These are phyloP conservation scores for Carallia pectinifolia DNA, from an alignment of 345 rosid species.

Conservation along the genomic window DNA sequence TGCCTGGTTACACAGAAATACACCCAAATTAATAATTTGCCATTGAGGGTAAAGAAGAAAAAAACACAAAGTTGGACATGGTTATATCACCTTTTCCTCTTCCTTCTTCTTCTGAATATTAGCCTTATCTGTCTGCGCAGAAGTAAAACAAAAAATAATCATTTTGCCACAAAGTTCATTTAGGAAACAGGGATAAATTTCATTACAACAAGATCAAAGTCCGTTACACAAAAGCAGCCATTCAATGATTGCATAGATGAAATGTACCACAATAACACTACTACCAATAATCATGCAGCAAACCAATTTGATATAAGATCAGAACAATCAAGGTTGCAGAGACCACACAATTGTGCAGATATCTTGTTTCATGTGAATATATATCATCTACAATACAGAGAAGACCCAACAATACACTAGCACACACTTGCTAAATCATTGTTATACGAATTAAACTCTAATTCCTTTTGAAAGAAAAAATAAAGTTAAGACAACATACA, in stretches of 20 bases:
- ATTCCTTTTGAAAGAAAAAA: no score
- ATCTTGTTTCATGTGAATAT: no score
- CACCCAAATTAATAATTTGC: not conserved
- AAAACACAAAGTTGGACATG: not conserved
- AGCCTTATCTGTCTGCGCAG: constrained; percentile 47
- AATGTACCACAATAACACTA: no score
- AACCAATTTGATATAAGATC: not conserved
- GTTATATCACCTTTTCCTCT: constrained; percentile 55
- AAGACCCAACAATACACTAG: no score
- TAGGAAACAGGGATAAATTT: not conserved
- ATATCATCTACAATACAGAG: no score
- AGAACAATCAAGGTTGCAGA: not conserved
- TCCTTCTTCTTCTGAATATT: constrained; percentile 78
- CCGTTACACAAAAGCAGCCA: no score
- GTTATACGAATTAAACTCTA: no score
- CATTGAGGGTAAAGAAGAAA: not conserved
- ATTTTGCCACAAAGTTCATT: not conserved
- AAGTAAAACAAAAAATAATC: not conserved
- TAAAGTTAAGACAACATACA: no score
- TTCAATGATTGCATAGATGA: not conserved
- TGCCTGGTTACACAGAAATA: constrained; percentile 43
- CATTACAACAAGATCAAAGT: not conserved
- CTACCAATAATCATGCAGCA: not conserved
- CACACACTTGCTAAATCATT: no score
- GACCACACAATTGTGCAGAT: not conserved